Evolutionary conservation across 176 grass and related monocot genomes (phyloP), one percentile per base, ranked within the genome.

Genomic region (Phyllostachys edulis): DNA sequence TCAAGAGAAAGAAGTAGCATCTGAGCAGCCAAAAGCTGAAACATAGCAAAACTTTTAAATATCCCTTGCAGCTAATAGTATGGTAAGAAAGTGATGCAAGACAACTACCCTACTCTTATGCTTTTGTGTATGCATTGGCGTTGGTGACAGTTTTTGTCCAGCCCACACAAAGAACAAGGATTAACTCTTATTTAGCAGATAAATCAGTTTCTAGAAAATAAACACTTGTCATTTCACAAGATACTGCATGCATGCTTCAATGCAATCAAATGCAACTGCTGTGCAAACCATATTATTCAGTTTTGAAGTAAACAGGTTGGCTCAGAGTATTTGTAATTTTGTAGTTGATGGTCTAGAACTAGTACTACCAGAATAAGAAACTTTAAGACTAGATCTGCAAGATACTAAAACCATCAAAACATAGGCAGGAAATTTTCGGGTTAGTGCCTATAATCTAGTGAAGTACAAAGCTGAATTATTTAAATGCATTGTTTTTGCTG

Each of bases 1-100:
- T 64, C 4, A 73, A 79, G 36, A 54, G 45, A 63, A 77, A 79
- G 20, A 73, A 73, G 4, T 79, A 81, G 55, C 18, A 69, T 37
- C 17, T 51, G 9, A 46, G 76, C 13, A 72, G 29, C 2, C 37
- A 37, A 17, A 57, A 26, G 38, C 52, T 78, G 12, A 78, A 61
- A 78, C 38, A 44, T 41, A 4, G n/a, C 11, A 56, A 37, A 37
- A 75, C 20, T 39, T 45, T 57, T 32, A 39, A 78, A 23, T 64
- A 64, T 46, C 41, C n/a, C 18, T 69, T 69, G 9, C 24, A 78
- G 23, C 40, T 46, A 14, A 62, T 34, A 41, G 65, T 38, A 42
- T 59, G 65, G 17, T 24, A 57, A 69, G 7, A 81, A 69, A 17
- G 49, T 16, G 34, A 81, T 51, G 27, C 78, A 81, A 57, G 50